Evolutionary conservation across 75 land plant species (phyloP), one percentile per base, ranked within the genome.

Genomic region (Cryptomeria japonica): DNA sequence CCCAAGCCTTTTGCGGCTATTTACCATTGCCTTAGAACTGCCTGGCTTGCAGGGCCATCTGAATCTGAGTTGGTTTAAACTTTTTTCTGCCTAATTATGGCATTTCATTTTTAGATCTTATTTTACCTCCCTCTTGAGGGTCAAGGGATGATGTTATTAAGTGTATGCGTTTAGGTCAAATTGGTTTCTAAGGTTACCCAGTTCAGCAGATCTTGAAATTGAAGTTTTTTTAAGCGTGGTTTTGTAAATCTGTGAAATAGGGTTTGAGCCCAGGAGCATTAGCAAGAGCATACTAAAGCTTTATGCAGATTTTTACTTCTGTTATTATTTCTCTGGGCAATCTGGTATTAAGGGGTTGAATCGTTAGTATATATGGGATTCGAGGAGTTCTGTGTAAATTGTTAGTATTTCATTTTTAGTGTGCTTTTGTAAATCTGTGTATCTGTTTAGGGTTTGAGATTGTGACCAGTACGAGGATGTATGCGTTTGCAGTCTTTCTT

Each of bases 1-100:
- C 94, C 94, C 8, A 75, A 89, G 28, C 76, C 88, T 53, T 70
- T 90, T 76, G 56, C 92, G 2, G 87, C 37, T 5, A 88, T 93
- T 32, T 86, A 92, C 34, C 94, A 93, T 84, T 92, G 91, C 75
- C 58, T 53, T 28, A 93, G 93, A 92, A 84, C 89, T 44, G 87
- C 84, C 16, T 28, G 58, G 86, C 22, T 85, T 53, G 22, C 68
- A 34, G 86, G 68, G 68, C 61, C 64, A 39, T 82, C 84, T 13
- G 84, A 82, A 82, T 82, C 84, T 46, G 84, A 82, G 47, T n/a
- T 82, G 84, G 84, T 82, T 46, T 44, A 16, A n/a, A 49, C 0
- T 44, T 25, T 82, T 46, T n/a, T 75, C 77, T 75, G 2, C 37
- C 15, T 31, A 2, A 11, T 75, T 75, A 12, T 14, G 11, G 15